Percentiles rank a stretch among this genome's conserved stretches.
These are phyloP conservation scores for Escovopsis weberi DNA, from an alignment of 2,329 filamentous ascomycete genomes.

Conservation along the genomic window DNA sequence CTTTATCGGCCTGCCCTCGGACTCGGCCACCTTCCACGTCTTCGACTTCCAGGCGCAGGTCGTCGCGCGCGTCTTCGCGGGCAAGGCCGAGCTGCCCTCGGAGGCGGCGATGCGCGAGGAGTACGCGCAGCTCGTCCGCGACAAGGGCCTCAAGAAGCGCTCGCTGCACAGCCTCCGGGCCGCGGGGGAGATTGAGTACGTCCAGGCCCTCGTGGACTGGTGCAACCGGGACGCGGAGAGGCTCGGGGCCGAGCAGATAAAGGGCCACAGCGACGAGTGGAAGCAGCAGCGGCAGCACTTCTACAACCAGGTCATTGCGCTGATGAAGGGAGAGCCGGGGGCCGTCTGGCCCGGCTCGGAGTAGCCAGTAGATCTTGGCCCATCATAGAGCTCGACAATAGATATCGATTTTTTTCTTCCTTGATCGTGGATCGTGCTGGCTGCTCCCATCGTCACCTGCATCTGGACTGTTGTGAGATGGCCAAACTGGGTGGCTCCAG, in stretches of 20 bases:
- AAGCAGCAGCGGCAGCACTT: neutral
- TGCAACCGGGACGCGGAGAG: neutral
- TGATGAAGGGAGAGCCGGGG: neutral
- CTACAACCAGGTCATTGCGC: neutral
- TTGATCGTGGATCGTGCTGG: too few species aligned
- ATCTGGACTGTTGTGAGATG: too few species aligned
- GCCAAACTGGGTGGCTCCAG: too few species aligned
- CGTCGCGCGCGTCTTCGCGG: neutral
- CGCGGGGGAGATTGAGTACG: neutral
- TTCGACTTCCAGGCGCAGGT: neutral
- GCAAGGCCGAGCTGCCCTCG: neutral
- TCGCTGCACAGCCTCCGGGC: neutral
- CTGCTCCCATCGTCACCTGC: too few species aligned
- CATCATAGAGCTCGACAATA: too few species aligned
- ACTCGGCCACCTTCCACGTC: constrained; percentile 47
- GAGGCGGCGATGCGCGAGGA: neutral
- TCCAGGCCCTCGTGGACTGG: neutral
- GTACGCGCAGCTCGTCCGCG: neutral
- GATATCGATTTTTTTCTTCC: neutral
- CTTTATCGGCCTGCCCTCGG: constrained; percentile 51
- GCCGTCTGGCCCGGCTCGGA: neutral
- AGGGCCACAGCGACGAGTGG: neutral
- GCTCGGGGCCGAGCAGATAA: neutral
- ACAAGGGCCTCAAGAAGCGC: neutral
- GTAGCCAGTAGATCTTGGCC: constrained; percentile 43